Percentiles rank a stretch among this genome's conserved stretches.
Conservation (phyloP, 306 rosid genomes). For the Ceratonia siliqua region DNA sequence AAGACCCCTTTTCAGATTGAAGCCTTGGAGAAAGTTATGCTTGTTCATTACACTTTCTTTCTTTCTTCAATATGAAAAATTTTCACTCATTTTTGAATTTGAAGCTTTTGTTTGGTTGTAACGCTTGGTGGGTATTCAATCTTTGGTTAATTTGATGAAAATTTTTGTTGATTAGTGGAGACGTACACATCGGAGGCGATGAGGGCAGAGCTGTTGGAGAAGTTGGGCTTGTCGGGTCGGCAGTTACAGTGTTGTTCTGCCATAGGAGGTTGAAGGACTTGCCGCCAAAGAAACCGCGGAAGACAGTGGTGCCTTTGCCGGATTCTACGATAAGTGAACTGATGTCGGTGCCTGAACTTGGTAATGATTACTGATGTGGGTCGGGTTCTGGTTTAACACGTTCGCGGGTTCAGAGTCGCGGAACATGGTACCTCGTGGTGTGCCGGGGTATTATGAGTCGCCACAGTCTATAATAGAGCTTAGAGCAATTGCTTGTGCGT, state of each 20-base stretch:
- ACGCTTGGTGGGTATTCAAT: not conserved
- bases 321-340: conserved; percentile 74
- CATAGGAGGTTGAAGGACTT: conserved; percentile 90
- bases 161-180: conserved; percentile 70
- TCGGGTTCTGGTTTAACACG: conserved; percentile 90
- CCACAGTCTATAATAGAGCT: conserved; percentile 72
- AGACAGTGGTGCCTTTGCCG: conserved; percentile 45
- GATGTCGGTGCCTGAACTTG: conserved; percentile 56
- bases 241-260: conserved; percentile 99
- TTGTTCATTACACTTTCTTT: conserved; percentile 45
- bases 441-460: conserved; percentile 64
- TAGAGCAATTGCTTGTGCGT: conserved; percentile 91
- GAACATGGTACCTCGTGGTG: conserved; percentile 54
- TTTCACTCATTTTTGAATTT: not conserved
- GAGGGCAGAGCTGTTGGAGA: conserved; percentile 78
- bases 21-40: conserved; percentile 83
- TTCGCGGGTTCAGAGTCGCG: conserved; percentile 57
- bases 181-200: conserved; percentile 82
- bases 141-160: conserved; percentile 2
- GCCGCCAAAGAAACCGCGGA: conserved; percentile 53
- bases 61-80: conserved; percentile 24
- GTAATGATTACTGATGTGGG: conserved; percentile 86
- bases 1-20: conserved; percentile 99
- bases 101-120: not conserved
- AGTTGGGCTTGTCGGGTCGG: conserved; percentile 92